Percentiles rank a stretch among this genome's conserved stretches.
Evolutionary conservation across 1,284 basidiomycete genomes (phyloP).

Genomic region (Filobasidium uniguttulatum): DNA sequence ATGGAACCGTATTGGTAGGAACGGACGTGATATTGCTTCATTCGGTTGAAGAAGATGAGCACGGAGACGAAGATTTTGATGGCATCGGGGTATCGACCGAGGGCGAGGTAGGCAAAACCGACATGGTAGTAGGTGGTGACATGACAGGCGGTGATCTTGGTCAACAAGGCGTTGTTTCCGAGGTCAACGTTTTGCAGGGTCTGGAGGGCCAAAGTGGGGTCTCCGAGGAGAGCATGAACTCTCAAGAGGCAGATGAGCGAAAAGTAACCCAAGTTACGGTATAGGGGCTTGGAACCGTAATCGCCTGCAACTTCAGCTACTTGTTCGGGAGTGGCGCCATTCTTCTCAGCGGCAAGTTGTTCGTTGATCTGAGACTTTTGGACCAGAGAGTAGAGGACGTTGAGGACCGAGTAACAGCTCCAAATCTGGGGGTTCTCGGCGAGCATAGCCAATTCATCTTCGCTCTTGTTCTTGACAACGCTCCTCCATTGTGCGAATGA

Average conservation of each 20-base stretch:
- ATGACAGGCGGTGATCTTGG: conserved; percentile 84
- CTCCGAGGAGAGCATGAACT: conserved; percentile 88
- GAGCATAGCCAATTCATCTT: conserved; percentile 73
- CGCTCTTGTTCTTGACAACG: conserved; percentile 68
- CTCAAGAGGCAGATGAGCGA: conserved; percentile 87
- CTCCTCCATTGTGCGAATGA: conserved; percentile 86
- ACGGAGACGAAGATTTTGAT: conserved; percentile 85
- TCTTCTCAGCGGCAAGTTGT: conserved; percentile 67
- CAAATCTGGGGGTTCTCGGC: conserved; percentile 69
- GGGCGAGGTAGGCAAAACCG: conserved; percentile 91
- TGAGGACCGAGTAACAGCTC: conserved; percentile 94
- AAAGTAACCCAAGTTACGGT: conserved; percentile 95
- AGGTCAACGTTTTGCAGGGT: conserved; percentile 89
- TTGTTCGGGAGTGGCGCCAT: conserved; percentile 67
- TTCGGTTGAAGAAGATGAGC: conserved; percentile 81
- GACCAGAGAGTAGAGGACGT: conserved; percentile 93
- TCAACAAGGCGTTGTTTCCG: conserved; percentile 74
- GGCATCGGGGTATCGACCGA: conserved; percentile 86
- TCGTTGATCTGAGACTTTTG: conserved; percentile 94
- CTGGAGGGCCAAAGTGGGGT: conserved; percentile 85
- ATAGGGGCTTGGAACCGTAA: conserved; percentile 77
- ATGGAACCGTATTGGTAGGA: conserved; percentile 97
- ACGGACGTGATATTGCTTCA: conserved; percentile 87
- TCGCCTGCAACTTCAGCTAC: conserved; percentile 76
- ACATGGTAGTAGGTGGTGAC: conserved; percentile 64